Base-by-base conservation (phyloP, 1,284 basidiomycete species). In the Entoloma clypeatum region DNA sequence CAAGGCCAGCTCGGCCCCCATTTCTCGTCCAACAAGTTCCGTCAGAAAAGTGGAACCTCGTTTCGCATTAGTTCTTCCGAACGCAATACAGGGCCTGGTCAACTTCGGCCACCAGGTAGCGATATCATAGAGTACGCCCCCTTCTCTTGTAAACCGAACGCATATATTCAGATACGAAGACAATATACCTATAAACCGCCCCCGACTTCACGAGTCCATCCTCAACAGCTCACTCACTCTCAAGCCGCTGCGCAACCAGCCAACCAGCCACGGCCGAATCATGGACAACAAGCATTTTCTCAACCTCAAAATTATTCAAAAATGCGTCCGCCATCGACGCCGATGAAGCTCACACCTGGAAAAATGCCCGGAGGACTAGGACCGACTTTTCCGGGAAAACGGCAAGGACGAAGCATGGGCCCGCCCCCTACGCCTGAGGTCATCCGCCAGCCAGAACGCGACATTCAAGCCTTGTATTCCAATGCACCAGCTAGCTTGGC, bases 101-200 rank as follows among this genome's bases (percentile, higher is more conserved):
- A 16, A 22, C 13, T n/a, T 24, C 23, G 27, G 13, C 10, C 22
- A 42, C 59, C 35, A 45, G 41, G 29, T 51, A 59, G 45, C 44
- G 50, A 43, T 16, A 41, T 49, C 13, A 44, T 41, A 24, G 39
- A 50, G 51, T 52, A 48, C 32, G 49, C 52, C 27, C 41, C 41
- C 10, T 22, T 19, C 5, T 36, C 25, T 23, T 19, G 28, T 26
- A n/a, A 29, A 39, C 33, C 21, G 34, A 38, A 13, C 49, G 51
- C 58, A 58, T 62, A 59, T 55, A 45, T 47, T 43, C 31, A 40
- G 43, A 17, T 53, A 42, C 45, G 33, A 44, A 86, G 83, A 45
- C 74, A 81, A 58, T 85, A 77, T 54, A 71, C 74, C 14, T 85
- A 81, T 54, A 63, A 56, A 6, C 70, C 71, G 18, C 66, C 71